phyloP scores from a whole-genome alignment of 2,329 filamentous ascomycete genomes.

The Grosmannia serpens region DNA sequence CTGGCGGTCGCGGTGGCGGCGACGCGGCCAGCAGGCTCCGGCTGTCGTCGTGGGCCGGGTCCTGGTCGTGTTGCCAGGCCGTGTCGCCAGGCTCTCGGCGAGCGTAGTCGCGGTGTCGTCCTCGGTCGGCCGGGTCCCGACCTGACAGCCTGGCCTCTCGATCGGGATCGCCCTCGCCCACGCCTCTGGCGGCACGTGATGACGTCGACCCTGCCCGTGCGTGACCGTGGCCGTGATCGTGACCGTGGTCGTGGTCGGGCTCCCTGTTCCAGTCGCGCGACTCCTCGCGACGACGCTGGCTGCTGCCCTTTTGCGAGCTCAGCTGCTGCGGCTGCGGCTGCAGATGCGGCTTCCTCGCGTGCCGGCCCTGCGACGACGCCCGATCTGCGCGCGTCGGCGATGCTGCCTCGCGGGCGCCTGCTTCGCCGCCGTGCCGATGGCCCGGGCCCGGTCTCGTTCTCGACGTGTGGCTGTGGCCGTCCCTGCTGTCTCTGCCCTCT shows the following conservation, averaged over 20 bases:
- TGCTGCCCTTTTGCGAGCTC: neutral
- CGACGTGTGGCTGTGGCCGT: constrained; percentile 2
- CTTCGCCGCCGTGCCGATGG: neutral
- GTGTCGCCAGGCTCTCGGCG: constrained; percentile 7
- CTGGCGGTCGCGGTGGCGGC: neutral
- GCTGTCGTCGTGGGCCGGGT: neutral
- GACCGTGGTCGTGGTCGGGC: constrained; percentile 6
- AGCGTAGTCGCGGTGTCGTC: constrained; percentile 2
- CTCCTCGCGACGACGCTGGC: constrained; percentile 14
- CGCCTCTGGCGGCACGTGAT: neutral
- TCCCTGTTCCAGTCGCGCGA: constrained; percentile 21
- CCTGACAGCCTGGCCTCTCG: neutral
- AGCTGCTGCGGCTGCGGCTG: constrained; percentile 7
- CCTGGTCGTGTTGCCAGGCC: constrained; percentile 10
- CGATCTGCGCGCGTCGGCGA: neutral
- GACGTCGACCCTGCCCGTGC: neutral
- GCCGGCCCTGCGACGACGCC: neutral
- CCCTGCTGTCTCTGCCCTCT: constrained; percentile 13
- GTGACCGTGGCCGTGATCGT: neutral
- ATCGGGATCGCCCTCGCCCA: constrained; percentile 6
- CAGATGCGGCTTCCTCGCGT: neutral
- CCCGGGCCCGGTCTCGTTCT: neutral
- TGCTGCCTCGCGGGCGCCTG: neutral
- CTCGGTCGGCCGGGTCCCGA: constrained; percentile 10
- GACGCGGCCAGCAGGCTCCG: neutral